Conservation (phyloP, 1,284 basidiomycete species). For the Porogramme epimiltina region DNA sequence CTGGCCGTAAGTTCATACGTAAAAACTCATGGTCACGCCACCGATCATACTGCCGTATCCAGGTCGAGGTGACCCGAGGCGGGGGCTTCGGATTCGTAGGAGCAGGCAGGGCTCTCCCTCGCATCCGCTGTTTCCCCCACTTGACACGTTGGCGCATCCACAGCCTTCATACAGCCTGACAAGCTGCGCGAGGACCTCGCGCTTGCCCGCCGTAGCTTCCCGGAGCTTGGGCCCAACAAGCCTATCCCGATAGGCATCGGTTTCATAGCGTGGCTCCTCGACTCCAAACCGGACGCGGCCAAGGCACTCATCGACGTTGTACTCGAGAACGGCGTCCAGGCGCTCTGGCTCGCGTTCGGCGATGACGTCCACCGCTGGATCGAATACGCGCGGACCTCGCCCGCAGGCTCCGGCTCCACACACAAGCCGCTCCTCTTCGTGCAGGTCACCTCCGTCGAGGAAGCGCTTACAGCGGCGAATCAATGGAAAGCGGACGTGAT, state of each 20-base stretch:
- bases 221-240: constrained; percentile 34
- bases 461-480: constrained; percentile 55
- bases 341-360: constrained; percentile 78
- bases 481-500: constrained; percentile 71
- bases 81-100: constrained; percentile 75
- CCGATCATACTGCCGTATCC: neutral
- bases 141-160: neutral
- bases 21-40: constrained; percentile 1
- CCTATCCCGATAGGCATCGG: constrained; percentile 71
- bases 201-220: constrained; percentile 41
- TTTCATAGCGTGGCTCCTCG: constrained; percentile 72
- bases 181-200: constrained; percentile 49
- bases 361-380: constrained; percentile 60
- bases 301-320: constrained; percentile 49
- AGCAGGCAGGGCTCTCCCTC: constrained; percentile 42
- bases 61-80: constrained; percentile 53
- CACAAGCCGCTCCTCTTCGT: constrained; percentile 61
- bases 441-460: constrained; percentile 58
- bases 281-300: constrained; percentile 44
- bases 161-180: constrained; percentile 31
- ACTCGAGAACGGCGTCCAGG: constrained; percentile 57
- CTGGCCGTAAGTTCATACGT: constrained; percentile 46
- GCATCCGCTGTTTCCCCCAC: neutral
- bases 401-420: constrained; percentile 38
- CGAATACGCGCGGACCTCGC: constrained; percentile 53